Evolutionary conservation across 2,329 filamentous ascomycete genomes (phyloP).

Genomic region (Ascosphaera apis): DNA sequence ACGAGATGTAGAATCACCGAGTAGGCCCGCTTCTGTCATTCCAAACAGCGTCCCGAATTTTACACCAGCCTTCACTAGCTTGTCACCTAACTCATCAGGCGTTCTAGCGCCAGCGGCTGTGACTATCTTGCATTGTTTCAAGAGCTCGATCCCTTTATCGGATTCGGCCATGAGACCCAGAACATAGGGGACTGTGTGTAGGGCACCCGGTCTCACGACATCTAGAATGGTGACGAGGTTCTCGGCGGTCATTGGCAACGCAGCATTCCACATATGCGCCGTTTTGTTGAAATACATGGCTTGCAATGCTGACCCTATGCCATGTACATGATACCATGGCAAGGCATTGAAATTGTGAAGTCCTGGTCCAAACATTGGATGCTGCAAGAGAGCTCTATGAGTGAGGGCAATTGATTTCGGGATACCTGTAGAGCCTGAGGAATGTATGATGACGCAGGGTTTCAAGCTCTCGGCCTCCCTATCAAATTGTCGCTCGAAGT

Average conservation of each 20-base stretch:
- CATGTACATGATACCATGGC: conserved; percentile 37
- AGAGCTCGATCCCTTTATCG: conserved; percentile 26
- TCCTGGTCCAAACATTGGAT: conserved; percentile 22
- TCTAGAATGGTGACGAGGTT: conserved; percentile 24
- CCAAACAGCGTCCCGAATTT: conserved; percentile 35
- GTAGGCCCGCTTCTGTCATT: conserved; percentile 18
- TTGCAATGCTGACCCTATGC: conserved; percentile 30
- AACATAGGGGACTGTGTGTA: conserved; percentile 40
- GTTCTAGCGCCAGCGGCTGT: conserved; percentile 35
- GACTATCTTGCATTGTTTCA: conserved; percentile 28
- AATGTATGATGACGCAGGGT: conserved; percentile 26
- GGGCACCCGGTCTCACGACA: conserved; percentile 25
- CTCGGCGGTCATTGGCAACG: conserved; percentile 30
- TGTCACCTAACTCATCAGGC: conserved; percentile 35
- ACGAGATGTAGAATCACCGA: conserved; percentile 1
- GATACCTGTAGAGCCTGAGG: conserved; percentile 34
- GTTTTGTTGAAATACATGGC: conserved; percentile 28
- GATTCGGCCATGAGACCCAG: conserved; percentile 39
- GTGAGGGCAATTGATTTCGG: conserved; percentile 40
- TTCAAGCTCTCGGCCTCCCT: conserved; percentile 10
- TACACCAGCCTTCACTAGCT: conserved; percentile 29
- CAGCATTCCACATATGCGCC: conserved; percentile 31
- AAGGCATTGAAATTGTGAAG: conserved; percentile 31
- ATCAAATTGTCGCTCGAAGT: neutral
- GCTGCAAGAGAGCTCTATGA: conserved; percentile 27